These are phyloP conservation scores for Mycena galericulata DNA, from an alignment of 768 basidiomycete species.

Conservation along the genomic window DNA sequence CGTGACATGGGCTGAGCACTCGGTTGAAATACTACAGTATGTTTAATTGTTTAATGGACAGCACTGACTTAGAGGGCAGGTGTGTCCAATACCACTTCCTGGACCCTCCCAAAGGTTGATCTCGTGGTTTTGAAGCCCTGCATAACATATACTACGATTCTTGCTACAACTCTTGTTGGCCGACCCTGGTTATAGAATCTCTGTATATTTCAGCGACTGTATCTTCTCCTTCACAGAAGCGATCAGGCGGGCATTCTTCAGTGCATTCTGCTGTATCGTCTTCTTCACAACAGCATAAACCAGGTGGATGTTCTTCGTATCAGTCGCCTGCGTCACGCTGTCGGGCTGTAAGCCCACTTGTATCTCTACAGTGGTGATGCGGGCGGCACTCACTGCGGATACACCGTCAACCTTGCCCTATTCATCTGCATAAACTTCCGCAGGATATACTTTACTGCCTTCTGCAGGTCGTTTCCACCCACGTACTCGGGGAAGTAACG, in stretches of 20 bases:
- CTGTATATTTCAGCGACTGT: slow-evolving; percentile 80
- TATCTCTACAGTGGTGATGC: not conserved
- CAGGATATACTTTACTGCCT: slow-evolving; percentile 63
- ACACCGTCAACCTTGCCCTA: slow-evolving; percentile 65
- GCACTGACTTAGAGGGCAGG: not conserved
- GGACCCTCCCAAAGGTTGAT: not conserved
- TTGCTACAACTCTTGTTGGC: too few relatives aligned
- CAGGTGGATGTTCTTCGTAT: slow-evolving; percentile 78
- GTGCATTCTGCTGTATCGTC: slow-evolving; percentile 83
- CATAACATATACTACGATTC: not conserved
- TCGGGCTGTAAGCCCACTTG: slow-evolving; percentile 40
- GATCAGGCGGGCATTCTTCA: slow-evolving; percentile 70
- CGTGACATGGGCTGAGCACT: too few relatives aligned
- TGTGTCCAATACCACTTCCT: not conserved
- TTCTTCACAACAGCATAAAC: slow-evolving; percentile 72
- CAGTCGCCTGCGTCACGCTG: slow-evolving; percentile 84
- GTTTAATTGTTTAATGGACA: not conserved
- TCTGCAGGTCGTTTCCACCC: slow-evolving; percentile 74
- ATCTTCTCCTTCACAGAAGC: slow-evolving; percentile 93
- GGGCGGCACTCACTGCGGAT: slow-evolving; percentile 58
- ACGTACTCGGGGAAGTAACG: slow-evolving; percentile 63
- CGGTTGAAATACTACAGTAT: too few relatives aligned
- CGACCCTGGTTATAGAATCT: slow-evolving; percentile 57
- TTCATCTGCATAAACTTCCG: slow-evolving; percentile 76
- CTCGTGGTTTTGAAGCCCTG: not conserved